Percentiles rank a stretch among this genome's conserved stretches.
These are phyloP conservation scores for Penicillium sp. DNA, from an alignment of 2,329 filamentous ascomycete species.

Conservation along the genomic window DNA sequence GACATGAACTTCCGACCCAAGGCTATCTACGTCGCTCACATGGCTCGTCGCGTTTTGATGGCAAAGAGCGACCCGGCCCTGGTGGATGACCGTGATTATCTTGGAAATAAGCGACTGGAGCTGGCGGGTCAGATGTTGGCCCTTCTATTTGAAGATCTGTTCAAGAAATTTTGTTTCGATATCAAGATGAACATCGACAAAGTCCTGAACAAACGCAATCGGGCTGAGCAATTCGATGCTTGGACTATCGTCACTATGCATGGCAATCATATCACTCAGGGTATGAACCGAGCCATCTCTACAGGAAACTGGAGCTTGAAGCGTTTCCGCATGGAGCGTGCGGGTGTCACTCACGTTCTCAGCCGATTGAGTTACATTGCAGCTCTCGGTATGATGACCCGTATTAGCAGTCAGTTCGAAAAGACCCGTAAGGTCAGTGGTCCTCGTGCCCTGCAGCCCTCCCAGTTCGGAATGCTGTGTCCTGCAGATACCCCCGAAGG, in stretches of 20 bases:
- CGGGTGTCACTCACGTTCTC: constrained; percentile 92
- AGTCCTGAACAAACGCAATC: constrained; percentile 87
- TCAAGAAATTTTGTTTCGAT: constrained; percentile 89
- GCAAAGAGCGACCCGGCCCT: constrained; percentile 83
- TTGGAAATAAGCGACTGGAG: constrained; percentile 95
- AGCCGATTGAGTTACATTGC: constrained; percentile 95
- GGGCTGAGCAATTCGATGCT: constrained; percentile 84
- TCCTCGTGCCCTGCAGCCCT: constrained; percentile 91
- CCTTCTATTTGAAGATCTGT: constrained; percentile 92
- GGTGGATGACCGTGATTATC: constrained; percentile 95
- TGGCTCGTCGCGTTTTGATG: constrained; percentile 95
- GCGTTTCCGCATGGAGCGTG: constrained; percentile 97
- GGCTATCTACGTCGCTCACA: constrained; percentile 91
- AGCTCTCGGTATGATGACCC: constrained; percentile 98
- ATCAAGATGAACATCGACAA: constrained; percentile 95
- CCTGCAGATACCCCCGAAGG: constrained; percentile 97
- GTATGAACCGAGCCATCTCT: constrained; percentile 93
- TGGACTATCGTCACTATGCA: constrained; percentile 80
- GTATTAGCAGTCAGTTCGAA: constrained; percentile 97
- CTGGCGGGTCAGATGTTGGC: constrained; percentile 92
- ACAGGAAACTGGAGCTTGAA: constrained; percentile 98
- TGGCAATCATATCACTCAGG: constrained; percentile 82
- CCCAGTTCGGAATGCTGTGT: constrained; percentile 97
- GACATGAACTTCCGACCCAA: constrained; percentile 96
- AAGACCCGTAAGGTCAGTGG: constrained; percentile 97